Conservation (phyloP, 768 basidiomycete species). For the Sarcodon sp. region DNA sequence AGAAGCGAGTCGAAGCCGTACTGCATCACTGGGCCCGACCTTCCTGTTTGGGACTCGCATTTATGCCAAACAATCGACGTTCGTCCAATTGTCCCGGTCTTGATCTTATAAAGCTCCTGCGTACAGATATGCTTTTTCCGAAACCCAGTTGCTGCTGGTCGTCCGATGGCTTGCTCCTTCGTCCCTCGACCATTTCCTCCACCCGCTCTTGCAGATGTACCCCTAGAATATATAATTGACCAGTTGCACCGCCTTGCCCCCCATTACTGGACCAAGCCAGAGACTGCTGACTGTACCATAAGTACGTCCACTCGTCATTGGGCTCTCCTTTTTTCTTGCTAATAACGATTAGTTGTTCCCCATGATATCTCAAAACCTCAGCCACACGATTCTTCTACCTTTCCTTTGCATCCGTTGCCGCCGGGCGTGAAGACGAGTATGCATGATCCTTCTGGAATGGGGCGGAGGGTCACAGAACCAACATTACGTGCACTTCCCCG, state of each 20-base stretch:
- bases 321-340: not conserved
- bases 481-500: slow-evolving; percentile 35
- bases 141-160: too few species aligned
- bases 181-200: slow-evolving; percentile 51
- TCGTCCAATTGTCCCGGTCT: too few species aligned
- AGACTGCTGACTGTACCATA: slow-evolving; percentile 71
- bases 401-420: not conserved
- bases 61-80: too few species aligned
- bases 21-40: too few species aligned
- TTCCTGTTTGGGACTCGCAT: too few species aligned
- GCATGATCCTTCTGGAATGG: slow-evolving; percentile 29
- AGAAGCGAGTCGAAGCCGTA: too few species aligned
- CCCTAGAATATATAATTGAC: slow-evolving; percentile 59
- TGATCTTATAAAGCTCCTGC: too few species aligned
- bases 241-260: slow-evolving; percentile 56
- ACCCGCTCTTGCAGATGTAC: slow-evolving; percentile 47
- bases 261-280: slow-evolving; percentile 62
- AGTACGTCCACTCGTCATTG: slow-evolving; percentile 23
- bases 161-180: slow-evolving; percentile 17
- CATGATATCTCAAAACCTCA: slow-evolving; percentile 7
- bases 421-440: slow-evolving; percentile 6
- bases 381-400: not conserved
- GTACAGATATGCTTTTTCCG: too few species aligned
- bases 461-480: slow-evolving; percentile 40
- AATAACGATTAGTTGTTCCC: slow-evolving; percentile 26